Percentiles rank a stretch among this genome's conserved stretches.
phyloP scores from a whole-genome alignment of 495 filamentous ascomycete genomes.

The Choiromyces venosus region DNA sequence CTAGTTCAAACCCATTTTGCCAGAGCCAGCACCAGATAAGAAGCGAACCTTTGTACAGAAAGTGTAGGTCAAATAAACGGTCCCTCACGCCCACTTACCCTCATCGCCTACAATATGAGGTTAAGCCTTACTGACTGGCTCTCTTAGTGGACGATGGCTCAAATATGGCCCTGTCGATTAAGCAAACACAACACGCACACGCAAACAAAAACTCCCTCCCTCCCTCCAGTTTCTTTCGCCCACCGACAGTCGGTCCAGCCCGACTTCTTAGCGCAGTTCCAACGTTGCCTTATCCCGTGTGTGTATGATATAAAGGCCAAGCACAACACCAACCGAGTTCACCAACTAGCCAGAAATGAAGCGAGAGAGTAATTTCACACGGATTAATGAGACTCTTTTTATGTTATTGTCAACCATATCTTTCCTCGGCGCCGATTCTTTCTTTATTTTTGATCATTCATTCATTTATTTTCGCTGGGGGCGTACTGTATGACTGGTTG shows the following conservation, averaged over 20 bases:
- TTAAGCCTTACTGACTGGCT: background rate
- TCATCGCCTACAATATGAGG: background rate
- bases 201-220: slow-evolving; percentile 16
- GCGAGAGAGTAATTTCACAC: slow-evolving; percentile 19
- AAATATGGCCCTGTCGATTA: slow-evolving; percentile 32
- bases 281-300: background rate
- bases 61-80: slow-evolving; percentile 13
- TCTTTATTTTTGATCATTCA: background rate
- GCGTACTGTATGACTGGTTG: background rate
- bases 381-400: slow-evolving; percentile 27
- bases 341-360: slow-evolving; percentile 19
- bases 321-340: slow-evolving; percentile 18
- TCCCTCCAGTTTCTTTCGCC: slow-evolving; percentile 7
- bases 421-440: background rate
- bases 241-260: no score
- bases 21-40: slow-evolving; percentile 18
- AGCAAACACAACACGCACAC: slow-evolving; percentile 4
- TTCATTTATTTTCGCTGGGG: background rate
- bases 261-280: slow-evolving; percentile 3
- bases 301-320: slow-evolving; percentile 13
- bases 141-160: slow-evolving; percentile 25
- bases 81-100: background rate
- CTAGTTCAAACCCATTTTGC: slow-evolving; percentile 17
- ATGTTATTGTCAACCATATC: slow-evolving; percentile 4
- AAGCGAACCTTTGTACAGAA: slow-evolving; percentile 31